Base-by-base conservation (phyloP, 2,329 filamentous ascomycete species). In the Ophiocordyceps camponoti-saundersi region DNA sequence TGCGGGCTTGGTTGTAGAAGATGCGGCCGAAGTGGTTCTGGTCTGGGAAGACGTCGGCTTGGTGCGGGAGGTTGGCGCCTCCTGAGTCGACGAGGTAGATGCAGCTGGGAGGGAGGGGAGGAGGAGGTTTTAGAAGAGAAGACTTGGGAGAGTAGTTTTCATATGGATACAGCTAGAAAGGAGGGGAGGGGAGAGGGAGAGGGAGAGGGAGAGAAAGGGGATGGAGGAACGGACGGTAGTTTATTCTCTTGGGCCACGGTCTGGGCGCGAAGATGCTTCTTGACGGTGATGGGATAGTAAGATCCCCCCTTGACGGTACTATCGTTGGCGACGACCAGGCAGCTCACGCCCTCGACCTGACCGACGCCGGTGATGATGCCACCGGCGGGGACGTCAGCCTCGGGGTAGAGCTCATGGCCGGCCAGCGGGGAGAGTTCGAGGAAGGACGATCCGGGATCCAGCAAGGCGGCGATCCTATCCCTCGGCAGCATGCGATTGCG, bases 71-170 rank as follows among this genome's bases (percentile, higher is more conserved):
- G 62, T 96, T 95, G 48, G 89, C 92, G 52, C 90, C 90, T 44
- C 92, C 90, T 6, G 88, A 95, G 62, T 98, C 90, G 48, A 96
- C 92, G 22, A 98, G 75, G 65, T 96, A 98, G 61, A 98, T 85
- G 64, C 90, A 96, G 40, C 75, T 79, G 20, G 21, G 16, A 12
- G 3, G 29, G 20, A 6, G 2, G 34, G 8, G 23, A 26, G 8
- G 23, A 4, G 4, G 4, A 8, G 23, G n/a, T n/a, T n/a, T n/a
- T n/a, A n/a, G n/a, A n/a, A n/a, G n/a, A n/a, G n/a, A n/a, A n/a
- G n/a, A n/a, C n/a, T n/a, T n/a, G n/a, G n/a, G n/a, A n/a, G n/a
- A n/a, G n/a, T n/a, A n/a, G n/a, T n/a, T n/a, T n/a, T n/a, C n/a
- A n/a, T n/a, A n/a, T n/a, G n/a, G n/a, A n/a, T n/a, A n/a, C n/a